Base-by-base conservation (phyloP, 306 rosid species). In the Neltuma alba region DNA sequence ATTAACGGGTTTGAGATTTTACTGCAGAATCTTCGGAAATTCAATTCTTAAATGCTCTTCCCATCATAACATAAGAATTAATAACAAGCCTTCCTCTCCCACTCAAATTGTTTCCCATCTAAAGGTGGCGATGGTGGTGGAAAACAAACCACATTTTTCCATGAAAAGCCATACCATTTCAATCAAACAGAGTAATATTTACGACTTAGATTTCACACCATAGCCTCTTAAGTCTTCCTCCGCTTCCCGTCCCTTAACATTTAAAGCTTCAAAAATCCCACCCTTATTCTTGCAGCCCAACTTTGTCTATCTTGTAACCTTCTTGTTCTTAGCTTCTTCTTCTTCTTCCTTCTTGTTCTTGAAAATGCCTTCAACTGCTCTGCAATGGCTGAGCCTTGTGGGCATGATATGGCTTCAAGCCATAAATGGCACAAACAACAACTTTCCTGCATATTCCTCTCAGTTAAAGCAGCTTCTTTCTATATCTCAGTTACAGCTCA, bases 321-420 rank as follows among this genome's bases (percentile, higher is more conserved):
- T n/a, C n/a, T n/a, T n/a, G n/a, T n/a, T n/a, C n/a, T n/a, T n/a
- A n/a, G n/a, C 57, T 42, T 57, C 77, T 57, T 68, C 75, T 50
- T 20, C 55, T 20, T 48, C 55, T 18, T 18, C 55, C 60, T 52
- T 52, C 44, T 1, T 37, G 9, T 6, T n/a, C n/a, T n/a, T n/a
- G n/a, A n/a, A n/a, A n/a, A n/a, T n/a, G n/a, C n/a, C n/a, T n/a
- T 75, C 89, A 28, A 75, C 62, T 69, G 28, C 78, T 69, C 71
- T 79, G 30, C 92, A 90, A 85, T 93, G 98, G 98, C 79, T 93
- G 1, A 87, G 97, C 83, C 93, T 93, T 20, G 92, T 93, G 16
- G 93, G 91, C 13, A 79, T 87, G 58, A 84, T 93, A 21, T 93
- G 98, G 98, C 93, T 93, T 33, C 98, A 93, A 76, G 79, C 97